A percentile compares a stretch with the other conserved stretches of the same genome.
phyloP scores from a whole-genome alignment of 305 asterid genomes.

The Withania somnifera region DNA sequence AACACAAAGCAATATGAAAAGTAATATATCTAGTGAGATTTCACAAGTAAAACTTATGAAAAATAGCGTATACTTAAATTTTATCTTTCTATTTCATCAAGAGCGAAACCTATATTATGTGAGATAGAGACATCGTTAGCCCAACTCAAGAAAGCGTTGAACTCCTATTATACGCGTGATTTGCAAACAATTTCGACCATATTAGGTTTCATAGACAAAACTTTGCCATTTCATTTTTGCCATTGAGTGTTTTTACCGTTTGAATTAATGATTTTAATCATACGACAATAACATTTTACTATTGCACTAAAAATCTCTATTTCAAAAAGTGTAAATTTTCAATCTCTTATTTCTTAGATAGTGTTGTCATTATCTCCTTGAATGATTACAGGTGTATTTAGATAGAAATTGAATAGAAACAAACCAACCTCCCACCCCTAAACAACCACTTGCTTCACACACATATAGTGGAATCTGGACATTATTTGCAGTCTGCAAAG shows the following conservation, averaged over 20 bases:
- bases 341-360: neutral
- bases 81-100: too few species aligned
- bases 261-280: neutral
- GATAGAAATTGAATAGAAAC: slow-evolving; percentile 7
- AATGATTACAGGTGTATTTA: slow-evolving; percentile 5
- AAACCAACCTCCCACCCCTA: neutral
- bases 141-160: too few species aligned
- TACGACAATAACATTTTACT: neutral
- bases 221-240: neutral
- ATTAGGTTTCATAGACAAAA: neutral
- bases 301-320: neutral
- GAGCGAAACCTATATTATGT: too few species aligned
- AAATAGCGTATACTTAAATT: too few species aligned
- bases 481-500: slow-evolving; percentile 15
- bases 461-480: slow-evolving; percentile 3
- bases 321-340: neutral
- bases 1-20: neutral
- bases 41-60: too few species aligned
- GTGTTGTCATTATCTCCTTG: neutral
- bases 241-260: fast-evolving
- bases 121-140: too few species aligned
- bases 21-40: neutral
- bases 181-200: neutral
- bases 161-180: neutral
- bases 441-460: neutral